Evolutionary conservation across 331 rosid species (phyloP).

Genomic region (Malus hybrid): DNA sequence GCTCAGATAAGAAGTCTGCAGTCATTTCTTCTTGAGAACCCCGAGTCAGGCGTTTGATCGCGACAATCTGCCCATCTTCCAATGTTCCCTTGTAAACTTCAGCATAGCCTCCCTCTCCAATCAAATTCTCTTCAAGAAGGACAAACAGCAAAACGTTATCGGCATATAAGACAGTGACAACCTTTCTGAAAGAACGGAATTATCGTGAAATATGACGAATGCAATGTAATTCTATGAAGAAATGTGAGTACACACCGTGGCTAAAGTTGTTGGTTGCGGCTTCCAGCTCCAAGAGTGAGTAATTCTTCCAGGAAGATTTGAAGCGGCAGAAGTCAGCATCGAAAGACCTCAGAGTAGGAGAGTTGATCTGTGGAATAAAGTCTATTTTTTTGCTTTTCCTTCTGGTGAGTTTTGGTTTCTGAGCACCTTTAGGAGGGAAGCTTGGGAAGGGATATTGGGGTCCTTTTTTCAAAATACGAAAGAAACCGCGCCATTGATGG

Average conservation of each 20-base stretch:
- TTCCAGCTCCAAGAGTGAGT: constrained; percentile 47
- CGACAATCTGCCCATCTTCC: constrained; percentile 71
- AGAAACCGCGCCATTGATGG: constrained; percentile 55
- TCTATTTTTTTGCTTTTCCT: constrained; percentile 64
- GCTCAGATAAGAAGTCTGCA: constrained; percentile 94
- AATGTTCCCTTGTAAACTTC: constrained; percentile 78
- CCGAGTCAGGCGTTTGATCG: constrained; percentile 67
- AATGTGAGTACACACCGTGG: constrained; percentile 35
- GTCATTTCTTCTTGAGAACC: constrained; percentile 95
- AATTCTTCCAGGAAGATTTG: constrained; percentile 82
- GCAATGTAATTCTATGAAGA: neutral
- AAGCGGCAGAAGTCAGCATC: constrained; percentile 51
- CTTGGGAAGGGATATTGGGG: constrained; percentile 46
- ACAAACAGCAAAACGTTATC: constrained; percentile 8
- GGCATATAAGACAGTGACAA: constrained; percentile 5
- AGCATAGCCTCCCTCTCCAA: constrained; percentile 99
- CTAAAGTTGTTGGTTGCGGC: constrained; percentile 74
- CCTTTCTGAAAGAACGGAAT: neutral
- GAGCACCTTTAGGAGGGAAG: constrained; percentile 48
- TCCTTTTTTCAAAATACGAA: constrained; percentile 57
- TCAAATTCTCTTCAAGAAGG: constrained; percentile 47
- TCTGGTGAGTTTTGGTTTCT: constrained; percentile 69
- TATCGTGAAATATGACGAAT: neutral
- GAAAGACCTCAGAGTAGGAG: constrained; percentile 34
- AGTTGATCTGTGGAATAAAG: constrained; percentile 37